Percentiles rank a stretch among this genome's conserved stretches.
These are phyloP conservation scores for Phalaenopsis aphrodite DNA, from an alignment of 106 monocot species.

Conservation along the genomic window DNA sequence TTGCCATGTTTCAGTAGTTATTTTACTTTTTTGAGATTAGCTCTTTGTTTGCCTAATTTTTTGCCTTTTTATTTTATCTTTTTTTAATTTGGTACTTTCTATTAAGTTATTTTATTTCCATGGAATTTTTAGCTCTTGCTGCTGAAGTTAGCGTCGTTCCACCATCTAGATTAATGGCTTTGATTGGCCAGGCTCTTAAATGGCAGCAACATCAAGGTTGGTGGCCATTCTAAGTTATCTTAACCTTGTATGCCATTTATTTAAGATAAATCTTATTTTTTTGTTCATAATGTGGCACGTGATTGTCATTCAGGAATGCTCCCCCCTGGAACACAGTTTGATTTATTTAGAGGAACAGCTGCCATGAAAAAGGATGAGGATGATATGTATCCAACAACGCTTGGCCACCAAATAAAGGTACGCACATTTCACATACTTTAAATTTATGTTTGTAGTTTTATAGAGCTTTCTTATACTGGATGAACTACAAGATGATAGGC, in stretches of 20 bases:
- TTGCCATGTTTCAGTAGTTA: neutral
- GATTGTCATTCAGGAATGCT: constrained; percentile 53
- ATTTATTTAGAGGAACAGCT: constrained; percentile 95
- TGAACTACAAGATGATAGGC: neutral
- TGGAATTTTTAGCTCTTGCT: constrained; percentile 59
- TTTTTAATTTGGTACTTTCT: neutral
- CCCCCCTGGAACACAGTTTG: constrained; percentile 95
- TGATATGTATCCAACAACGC: constrained; percentile 80
- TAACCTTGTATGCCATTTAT: constrained; percentile 1
- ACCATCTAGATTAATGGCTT: constrained; percentile 88
- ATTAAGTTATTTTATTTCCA: neutral
- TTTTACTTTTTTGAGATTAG: neutral
- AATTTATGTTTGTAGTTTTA: neutral
- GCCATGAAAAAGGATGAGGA: constrained; percentile 99
- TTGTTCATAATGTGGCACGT: neutral
- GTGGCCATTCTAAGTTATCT: neutral
- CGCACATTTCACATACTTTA: neutral
- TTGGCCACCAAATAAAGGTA: constrained; percentile 85
- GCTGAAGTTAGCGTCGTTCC: constrained; percentile 92
- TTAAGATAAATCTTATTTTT: neutral
- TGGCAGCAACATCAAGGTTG: constrained; percentile 99
- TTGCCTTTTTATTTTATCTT: neutral
- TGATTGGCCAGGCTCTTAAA: constrained; percentile 95
- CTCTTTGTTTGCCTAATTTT: neutral
- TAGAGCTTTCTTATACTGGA: neutral